A percentile compares a stretch with the other conserved stretches of the same genome.
Conservation (phyloP, 306 rosid genomes). For the Coriaria nepalensis region DNA sequence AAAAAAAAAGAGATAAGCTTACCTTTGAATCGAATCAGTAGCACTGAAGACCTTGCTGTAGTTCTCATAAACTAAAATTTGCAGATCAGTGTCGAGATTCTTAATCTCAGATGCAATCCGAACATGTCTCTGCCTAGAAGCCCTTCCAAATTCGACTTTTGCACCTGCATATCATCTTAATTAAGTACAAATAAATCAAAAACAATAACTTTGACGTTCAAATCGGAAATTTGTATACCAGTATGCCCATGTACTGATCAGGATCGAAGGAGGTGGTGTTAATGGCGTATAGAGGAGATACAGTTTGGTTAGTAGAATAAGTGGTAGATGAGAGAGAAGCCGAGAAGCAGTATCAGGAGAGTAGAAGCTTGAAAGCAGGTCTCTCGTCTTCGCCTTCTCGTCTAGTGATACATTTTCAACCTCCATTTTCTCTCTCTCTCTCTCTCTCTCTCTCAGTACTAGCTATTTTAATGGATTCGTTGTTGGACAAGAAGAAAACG, state of each 20-base stretch:
- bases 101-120: constrained; percentile 94
- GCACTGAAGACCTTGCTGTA: constrained; percentile 87
- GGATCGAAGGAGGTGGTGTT: constrained; percentile 68
- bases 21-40: constrained; percentile 85
- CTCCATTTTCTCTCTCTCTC: constrained; percentile 32
- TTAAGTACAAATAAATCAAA: constrained; percentile 4
- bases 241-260: constrained; percentile 72
- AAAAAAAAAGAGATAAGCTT: neutral
- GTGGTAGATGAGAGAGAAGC: constrained; percentile 26
- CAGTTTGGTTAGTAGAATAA: constrained; percentile 20
- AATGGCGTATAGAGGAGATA: constrained; percentile 62
- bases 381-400: constrained; percentile 91
- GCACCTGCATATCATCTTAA: constrained; percentile 24
- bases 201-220: too few relatives aligned
- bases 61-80: constrained; percentile 87
- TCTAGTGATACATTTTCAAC: constrained; percentile 45
- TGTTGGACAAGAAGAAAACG: too few relatives aligned
- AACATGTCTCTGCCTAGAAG: constrained; percentile 60
- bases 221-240: constrained; percentile 24
- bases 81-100: constrained; percentile 94
- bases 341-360: constrained; percentile 62
- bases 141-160: constrained; percentile 68
- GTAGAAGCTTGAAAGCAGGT: constrained; percentile 91
- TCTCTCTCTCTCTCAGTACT: neutral
- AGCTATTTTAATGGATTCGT: too few relatives aligned